Percentiles rank a stretch among this genome's conserved stretches.
These are phyloP conservation scores for Argentina anserina DNA, from an alignment of 306 rosid genomes.

Conservation along the genomic window DNA sequence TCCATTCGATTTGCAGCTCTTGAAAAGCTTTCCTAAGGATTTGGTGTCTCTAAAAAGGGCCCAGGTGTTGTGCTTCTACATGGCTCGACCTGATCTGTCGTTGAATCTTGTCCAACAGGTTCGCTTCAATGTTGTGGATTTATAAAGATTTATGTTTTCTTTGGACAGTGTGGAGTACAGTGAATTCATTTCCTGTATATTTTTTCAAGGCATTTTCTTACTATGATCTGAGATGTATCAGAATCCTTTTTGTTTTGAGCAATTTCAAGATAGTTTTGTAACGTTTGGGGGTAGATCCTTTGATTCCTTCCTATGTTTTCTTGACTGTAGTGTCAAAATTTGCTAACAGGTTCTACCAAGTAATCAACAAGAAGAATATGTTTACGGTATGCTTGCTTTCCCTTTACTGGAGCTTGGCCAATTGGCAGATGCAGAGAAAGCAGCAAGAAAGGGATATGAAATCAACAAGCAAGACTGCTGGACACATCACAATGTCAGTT, in stretches of 20 bases:
- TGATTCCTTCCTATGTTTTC: not conserved
- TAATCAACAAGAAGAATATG: constrained; percentile 59
- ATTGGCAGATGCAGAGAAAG: constrained; percentile 77
- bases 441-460: constrained; percentile 66
- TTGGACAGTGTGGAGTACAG: not conserved
- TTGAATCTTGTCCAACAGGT: constrained; percentile 74
- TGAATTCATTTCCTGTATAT: not conserved
- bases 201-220: not conserved
- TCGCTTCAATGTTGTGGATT: constrained; percentile 12
- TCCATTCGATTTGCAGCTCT: constrained; percentile 41
- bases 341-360: constrained; percentile 61
- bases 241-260: not conserved
- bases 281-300: not conserved
- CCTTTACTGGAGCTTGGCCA: constrained; percentile 74
- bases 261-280: not conserved
- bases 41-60: constrained; percentile 73
- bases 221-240: not conserved
- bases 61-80: constrained; percentile 72
- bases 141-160: constrained; percentile 2
- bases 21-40: constrained; percentile 77
- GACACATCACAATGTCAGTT: constrained; percentile 88
- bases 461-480: constrained; percentile 67
- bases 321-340: constrained; percentile 3
- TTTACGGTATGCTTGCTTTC: constrained; percentile 88
- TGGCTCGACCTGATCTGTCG: constrained; percentile 58